Conservation (phyloP, 352 stramenopile genomes). For the Globisporangium polare region DNA sequence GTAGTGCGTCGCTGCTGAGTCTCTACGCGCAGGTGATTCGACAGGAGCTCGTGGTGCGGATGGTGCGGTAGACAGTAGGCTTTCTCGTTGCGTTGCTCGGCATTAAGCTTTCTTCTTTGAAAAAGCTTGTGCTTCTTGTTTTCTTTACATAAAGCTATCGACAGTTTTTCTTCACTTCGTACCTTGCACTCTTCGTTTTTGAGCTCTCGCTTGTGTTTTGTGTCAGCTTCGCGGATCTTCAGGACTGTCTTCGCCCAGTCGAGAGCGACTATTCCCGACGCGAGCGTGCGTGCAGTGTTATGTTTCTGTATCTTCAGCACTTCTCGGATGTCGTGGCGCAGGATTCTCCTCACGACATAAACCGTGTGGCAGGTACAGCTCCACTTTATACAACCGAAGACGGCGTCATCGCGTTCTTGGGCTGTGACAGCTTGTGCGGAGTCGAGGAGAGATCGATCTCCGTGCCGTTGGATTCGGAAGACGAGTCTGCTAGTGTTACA, state of each 20-base stretch:
- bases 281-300: not conserved
- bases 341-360: not conserved
- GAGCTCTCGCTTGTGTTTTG: not conserved
- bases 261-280: not conserved
- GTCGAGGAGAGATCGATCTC: constrained; percentile 31
- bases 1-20: constrained; percentile 36
- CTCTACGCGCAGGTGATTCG: constrained; percentile 53
- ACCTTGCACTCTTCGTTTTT: not conserved
- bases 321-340: too few species aligned
- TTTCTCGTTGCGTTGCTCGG: not conserved
- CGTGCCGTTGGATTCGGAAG: constrained; percentile 17
- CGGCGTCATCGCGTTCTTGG: constrained; percentile 43
- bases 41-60: constrained; percentile 23
- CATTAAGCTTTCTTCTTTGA: not conserved
- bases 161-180: constrained; percentile 9
- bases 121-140: constrained; percentile 9
- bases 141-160: constrained; percentile 16
- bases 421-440: constrained; percentile 38
- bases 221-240: not conserved
- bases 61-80: constrained; percentile 4
- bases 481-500: constrained; percentile 34
- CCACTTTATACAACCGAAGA: constrained; percentile 53
- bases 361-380: not conserved
- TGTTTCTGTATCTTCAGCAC: not conserved
- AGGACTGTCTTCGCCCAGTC: not conserved